Conservation (phyloP, 192 early-diverging fungal species). For the Linnemannia hyalina region DNA sequence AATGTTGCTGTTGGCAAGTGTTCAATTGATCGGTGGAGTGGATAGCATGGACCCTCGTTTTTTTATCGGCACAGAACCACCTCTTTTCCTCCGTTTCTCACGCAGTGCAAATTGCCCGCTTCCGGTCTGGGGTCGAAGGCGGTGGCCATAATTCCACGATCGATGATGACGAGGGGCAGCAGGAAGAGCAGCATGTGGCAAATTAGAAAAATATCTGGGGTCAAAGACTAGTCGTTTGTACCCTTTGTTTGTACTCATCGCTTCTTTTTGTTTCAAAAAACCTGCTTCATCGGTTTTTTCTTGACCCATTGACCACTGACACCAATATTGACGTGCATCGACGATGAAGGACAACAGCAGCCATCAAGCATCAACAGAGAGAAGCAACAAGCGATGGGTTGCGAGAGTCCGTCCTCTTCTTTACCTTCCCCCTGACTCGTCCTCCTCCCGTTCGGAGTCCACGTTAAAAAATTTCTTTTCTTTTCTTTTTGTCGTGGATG, state of each 20-base stretch:
- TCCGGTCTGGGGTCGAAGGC: not conserved
- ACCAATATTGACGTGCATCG: no score
- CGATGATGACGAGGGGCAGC: not conserved
- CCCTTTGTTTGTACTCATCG: not conserved
- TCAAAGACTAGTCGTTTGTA: not conserved
- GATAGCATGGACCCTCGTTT: no score
- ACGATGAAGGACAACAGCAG: no score
- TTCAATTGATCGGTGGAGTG: no score
- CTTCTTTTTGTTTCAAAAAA: slow-evolving; percentile 11
- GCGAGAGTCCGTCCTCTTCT: not conserved
- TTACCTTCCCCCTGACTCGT: not conserved
- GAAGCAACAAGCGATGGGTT: no score
- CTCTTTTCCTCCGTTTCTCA: not conserved
- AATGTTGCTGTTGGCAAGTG: not conserved
- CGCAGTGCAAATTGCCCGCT: not conserved
- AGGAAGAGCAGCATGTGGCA: not conserved
- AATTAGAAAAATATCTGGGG: not conserved
- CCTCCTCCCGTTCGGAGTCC: no score
- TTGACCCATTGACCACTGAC: no score
- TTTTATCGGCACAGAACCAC: no score
- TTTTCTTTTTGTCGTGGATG: no score
- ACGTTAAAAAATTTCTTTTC: no score
- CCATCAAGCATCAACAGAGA: no score
- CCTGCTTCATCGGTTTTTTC: not conserved
- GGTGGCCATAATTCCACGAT: not conserved